A percentile compares a stretch with the other conserved stretches of the same genome.
Conservation (phyloP, 2,329 filamentous ascomycete species). For the Colletotrichum tanaceti region DNA sequence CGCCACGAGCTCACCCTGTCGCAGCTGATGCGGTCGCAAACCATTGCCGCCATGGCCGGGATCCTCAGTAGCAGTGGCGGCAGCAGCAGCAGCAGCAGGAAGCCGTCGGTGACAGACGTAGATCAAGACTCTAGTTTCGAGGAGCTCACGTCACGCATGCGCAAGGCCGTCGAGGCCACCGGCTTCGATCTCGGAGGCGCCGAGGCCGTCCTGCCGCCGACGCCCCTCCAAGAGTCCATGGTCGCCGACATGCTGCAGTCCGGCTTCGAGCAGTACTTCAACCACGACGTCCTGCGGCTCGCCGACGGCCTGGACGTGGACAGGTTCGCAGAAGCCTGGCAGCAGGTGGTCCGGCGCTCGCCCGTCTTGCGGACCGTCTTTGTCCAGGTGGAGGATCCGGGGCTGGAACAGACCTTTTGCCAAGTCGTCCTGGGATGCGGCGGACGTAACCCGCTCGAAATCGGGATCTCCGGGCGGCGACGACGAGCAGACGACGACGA, state of each 20-base stretch:
- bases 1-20: conserved; percentile 76
- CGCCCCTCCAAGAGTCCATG: conserved; percentile 89
- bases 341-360: conserved; percentile 65
- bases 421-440: conserved; percentile 61
- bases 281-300: conserved; percentile 80
- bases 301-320: conserved; percentile 63
- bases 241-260: conserved; percentile 84
- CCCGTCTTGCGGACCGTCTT: conserved; percentile 84
- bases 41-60: conserved; percentile 69
- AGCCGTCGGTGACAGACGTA: conserved; percentile 36
- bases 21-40: conserved; percentile 78
- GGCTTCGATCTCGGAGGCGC: conserved; percentile 55
- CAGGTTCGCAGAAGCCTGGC: conserved; percentile 71
- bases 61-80: conserved; percentile 34
- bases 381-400: conserved; percentile 70
- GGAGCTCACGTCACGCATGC: conserved; percentile 50
- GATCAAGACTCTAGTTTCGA: conserved; percentile 38
- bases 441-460: conserved; percentile 25
- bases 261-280: conserved; percentile 82
- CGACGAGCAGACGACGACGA: conserved; percentile 44
- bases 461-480: conserved; percentile 44
- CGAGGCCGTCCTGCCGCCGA: conserved; percentile 76
- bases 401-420: conserved; percentile 62
- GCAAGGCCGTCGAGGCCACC: conserved; percentile 50
- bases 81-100: too few relatives aligned